Evolutionary conservation across 2,329 filamentous ascomycete species (phyloP), one percentile per base, ranked within the genome.

Genomic region (Alternaria alternata): DNA sequence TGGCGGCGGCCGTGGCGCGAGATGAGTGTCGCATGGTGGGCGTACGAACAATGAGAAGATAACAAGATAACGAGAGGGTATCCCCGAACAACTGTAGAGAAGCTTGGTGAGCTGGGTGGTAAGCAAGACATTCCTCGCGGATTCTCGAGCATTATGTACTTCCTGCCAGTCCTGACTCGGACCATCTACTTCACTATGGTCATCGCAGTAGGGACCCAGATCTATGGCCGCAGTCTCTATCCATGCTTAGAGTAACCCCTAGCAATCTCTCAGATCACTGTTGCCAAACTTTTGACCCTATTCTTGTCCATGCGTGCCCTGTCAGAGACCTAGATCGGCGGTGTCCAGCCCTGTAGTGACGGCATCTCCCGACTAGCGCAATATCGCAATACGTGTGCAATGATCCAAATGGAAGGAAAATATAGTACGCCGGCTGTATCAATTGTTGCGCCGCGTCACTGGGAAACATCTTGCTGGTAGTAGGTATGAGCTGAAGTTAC

Each of bases 1-100:
- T 47, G 38, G 51, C 52, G 38, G 56, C 46, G 22, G 39, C 46
- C 3, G 54, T 56, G 28, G 52, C 46, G 49, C 44, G 43, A 14
- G 46, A 59, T 5, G 51, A 65, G 39, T 47, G 49, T 26, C 49
- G 62, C 64, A 66, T 66, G 41, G 39, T 39, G 4, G 14, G 47
- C 9, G 22, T 24, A 42, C 26, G 20, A 51, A 20, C 18, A 34
- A 38, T 26, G 39, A 28, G 41, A 34, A 24, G 9, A 8, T 11
- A 42, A 26, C 7, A 48, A 32, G 0, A 8, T 14, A 48, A 14
- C 28, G 28, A 48, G 8, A 0, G 18, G 32, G 18, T 14, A 34
- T 16, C 18, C 18, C 18, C 8, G 2, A 20, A 39, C 4, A 7
- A 39, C 38, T 39, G 30, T 22, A 22, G 7, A 34, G 28, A 48